Base-by-base conservation (phyloP, 495 filamentous ascomycete species). In the Penicillium antarcticum region DNA sequence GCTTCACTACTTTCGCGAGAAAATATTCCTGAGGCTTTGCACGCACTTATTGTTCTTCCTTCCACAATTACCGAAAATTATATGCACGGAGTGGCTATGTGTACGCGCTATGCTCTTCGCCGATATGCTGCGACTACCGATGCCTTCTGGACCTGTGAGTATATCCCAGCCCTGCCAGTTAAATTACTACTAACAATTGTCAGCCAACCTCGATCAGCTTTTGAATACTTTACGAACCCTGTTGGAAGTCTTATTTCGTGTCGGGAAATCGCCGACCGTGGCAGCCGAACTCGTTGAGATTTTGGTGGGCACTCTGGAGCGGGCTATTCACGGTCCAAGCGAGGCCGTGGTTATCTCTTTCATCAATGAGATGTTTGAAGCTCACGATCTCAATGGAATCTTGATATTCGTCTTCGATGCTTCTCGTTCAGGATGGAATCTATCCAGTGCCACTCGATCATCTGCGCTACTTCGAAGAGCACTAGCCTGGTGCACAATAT, bases 61-160 rank as follows among this genome's bases (percentile, higher is more conserved):
- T 59, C 67, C 3, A 65, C 60, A 0, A 58, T 62, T 2, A 72
- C 74, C n/a, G 78, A 82, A 51, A 87, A 88, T 51, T 67, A 62
- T 21, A 45, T 88, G 1, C 92, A 97, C 60, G 83, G 83, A n/a
- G 66, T 68, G 34, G 60, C 80, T 10, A 60, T 86, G 11, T 77
- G 72, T 55, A 58, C 77, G 7, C 77, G 74, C 42, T 80, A 80
- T 50, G 56, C 80, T 11, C 55, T 81, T 35, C 63, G 69, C 18
- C 62, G 72, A 23, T 65, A 70, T 45, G 65, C 64, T n/a, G 56
- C 60, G 10, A 65, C 62, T 1, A 63, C 67, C 0, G 43, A 67
- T 40, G 57, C 55, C 10, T 60, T 71, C 21, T 74, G 71, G 68
- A 66, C n/a, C 0, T 53, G 41, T 56, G 16, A 35, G 42, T 24